These are phyloP conservation scores for Coemansia sp. DNA, from an alignment of 192 early-diverging fungal species.

Conservation along the genomic window DNA sequence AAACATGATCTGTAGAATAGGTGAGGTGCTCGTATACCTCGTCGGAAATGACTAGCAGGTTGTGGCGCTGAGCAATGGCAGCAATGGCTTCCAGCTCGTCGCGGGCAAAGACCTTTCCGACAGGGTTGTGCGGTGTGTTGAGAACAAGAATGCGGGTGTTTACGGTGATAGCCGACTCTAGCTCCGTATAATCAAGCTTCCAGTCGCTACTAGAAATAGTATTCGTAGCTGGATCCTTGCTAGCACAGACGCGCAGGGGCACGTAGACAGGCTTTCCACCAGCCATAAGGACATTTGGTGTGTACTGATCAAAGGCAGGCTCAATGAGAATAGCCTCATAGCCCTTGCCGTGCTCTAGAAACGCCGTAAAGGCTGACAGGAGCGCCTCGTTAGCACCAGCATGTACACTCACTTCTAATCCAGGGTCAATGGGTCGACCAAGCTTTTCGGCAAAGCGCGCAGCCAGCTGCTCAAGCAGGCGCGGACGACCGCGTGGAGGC, in stretches of 20 bases:
- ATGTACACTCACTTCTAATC: slow-evolving; percentile 82
- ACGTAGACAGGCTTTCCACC: slow-evolving; percentile 86
- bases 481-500: slow-evolving; percentile 64
- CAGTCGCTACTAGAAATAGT: slow-evolving; percentile 77
- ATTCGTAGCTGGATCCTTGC: slow-evolving; percentile 40
- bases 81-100: slow-evolving; percentile 76
- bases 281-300: slow-evolving; percentile 79
- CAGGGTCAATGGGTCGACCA: slow-evolving; percentile 66
- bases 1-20: slow-evolving; percentile 66
- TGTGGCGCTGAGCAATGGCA: slow-evolving; percentile 70
- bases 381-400: slow-evolving; percentile 89
- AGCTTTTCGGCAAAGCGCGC: slow-evolving; percentile 73
- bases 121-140: slow-evolving; percentile 97
- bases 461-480: slow-evolving; percentile 69
- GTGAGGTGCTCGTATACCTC: slow-evolving; percentile 97
- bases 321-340: slow-evolving; percentile 92
- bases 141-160: slow-evolving; percentile 85
- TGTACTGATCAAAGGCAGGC: slow-evolving; percentile 96
- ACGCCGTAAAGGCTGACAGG: slow-evolving; percentile 77
- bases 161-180: slow-evolving; percentile 69
- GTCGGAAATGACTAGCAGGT: slow-evolving; percentile 86
- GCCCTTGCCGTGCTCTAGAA: slow-evolving; percentile 68
- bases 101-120: slow-evolving; percentile 79
- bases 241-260: slow-evolving; percentile 64
- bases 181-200: slow-evolving; percentile 81